Conservation (phyloP, 306 rosid genomes). For the Gillenia trifoliata region DNA sequence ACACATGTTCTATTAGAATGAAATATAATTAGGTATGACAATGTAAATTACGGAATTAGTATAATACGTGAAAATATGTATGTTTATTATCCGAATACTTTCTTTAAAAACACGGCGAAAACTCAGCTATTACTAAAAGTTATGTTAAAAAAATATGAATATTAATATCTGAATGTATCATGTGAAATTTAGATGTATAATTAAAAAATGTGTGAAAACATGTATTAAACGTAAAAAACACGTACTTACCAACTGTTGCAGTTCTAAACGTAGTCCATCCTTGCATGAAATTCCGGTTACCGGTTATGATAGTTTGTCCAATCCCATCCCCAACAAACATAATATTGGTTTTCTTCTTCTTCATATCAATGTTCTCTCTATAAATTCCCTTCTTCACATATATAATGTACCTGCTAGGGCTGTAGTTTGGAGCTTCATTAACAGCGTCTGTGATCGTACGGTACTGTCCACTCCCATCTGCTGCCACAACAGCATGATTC, state of each 20-base stretch:
- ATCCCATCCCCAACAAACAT: slow-evolving; percentile 85
- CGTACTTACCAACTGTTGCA: slow-evolving; percentile 73
- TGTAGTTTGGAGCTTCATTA: slow-evolving; percentile 59
- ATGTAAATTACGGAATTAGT: too few species aligned
- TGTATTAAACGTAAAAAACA: neutral
- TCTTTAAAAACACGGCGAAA: too few species aligned
- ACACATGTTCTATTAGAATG: too few species aligned
- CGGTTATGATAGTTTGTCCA: slow-evolving; percentile 65
- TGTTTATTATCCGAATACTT: too few species aligned
- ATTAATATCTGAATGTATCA: too few species aligned
- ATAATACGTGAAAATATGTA: too few species aligned
- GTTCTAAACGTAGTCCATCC: slow-evolving; percentile 99
- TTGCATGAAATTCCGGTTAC: slow-evolving; percentile 78
- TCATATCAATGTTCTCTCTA: slow-evolving; percentile 75
- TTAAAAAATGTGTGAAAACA: neutral
- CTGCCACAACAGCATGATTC: slow-evolving; percentile 59
- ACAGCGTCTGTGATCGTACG: slow-evolving; percentile 72
- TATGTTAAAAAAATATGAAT: too few species aligned
- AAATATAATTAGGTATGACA: too few species aligned
- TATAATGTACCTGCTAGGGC: slow-evolving; percentile 56
- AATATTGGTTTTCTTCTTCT: slow-evolving; percentile 77
- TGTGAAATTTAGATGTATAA: too few species aligned
- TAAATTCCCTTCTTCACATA: slow-evolving; percentile 72
- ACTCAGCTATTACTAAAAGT: too few species aligned
- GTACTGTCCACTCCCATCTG: slow-evolving; percentile 76